A percentile compares a stretch with the other conserved stretches of the same genome.
phyloP scores from a whole-genome alignment of 371 early-diverging fungal species.

The Zopfochytrium polystomum region DNA sequence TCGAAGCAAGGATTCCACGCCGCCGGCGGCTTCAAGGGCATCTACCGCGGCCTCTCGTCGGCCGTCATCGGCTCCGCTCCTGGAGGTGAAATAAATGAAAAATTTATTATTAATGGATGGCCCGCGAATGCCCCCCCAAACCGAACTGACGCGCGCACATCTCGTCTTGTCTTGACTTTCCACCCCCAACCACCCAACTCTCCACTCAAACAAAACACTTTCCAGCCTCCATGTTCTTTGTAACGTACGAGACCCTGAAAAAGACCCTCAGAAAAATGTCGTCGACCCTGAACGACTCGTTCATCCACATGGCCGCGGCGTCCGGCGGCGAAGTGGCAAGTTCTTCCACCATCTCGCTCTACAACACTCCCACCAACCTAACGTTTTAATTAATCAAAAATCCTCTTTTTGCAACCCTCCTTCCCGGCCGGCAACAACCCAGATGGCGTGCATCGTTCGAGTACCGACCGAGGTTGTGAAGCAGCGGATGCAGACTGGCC shows the following conservation, averaged over 20 bases:
- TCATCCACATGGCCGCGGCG: conserved; percentile 85
- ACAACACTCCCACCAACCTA: conserved; percentile 7
- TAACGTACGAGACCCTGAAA: conserved; percentile 85
- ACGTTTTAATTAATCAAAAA: neutral
- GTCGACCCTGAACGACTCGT: conserved; percentile 50
- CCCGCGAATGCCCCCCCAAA: neutral
- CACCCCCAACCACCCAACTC: no score
- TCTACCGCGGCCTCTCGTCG: conserved; percentile 88
- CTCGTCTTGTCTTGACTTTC: neutral
- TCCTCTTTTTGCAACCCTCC: neutral
- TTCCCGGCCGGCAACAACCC: neutral
- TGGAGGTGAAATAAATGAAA: conserved; percentile 56
- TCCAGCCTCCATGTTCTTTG: conserved; percentile 89
- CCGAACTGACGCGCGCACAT: neutral
- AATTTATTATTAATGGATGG: no score
- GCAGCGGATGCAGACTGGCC: conserved; percentile 90
- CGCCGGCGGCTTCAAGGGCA: conserved; percentile 87
- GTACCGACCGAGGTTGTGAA: conserved; percentile 96
- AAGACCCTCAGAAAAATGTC: conserved; percentile 38
- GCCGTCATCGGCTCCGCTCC: conserved; percentile 93
- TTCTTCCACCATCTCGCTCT: conserved; percentile 5
- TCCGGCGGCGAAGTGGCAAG: conserved; percentile 87
- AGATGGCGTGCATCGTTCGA: conserved; percentile 88
- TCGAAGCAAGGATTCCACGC: conserved; percentile 81
- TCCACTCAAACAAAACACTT: no score